Base-by-base conservation (phyloP, 169 alveolate genomes). In the Cryptosporidium baileyi region DNA sequence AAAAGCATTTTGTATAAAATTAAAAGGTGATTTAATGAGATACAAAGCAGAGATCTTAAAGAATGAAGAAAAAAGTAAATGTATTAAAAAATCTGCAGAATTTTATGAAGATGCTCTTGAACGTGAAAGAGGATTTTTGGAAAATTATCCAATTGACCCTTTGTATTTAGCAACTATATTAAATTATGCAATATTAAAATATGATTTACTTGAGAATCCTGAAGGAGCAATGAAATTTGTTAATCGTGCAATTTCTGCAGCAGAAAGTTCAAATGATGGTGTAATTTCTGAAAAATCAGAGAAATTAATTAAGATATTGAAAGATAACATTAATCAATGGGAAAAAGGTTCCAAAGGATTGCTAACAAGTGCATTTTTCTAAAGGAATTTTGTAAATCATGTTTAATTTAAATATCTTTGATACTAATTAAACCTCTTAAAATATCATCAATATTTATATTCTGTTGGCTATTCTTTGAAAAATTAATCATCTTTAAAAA, bases 21-120 rank as follows among this genome's bases (percentile, higher is more conserved):
- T 74, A 1, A 74, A 74, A n/a, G 85, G 85, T 13, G 85, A 74
- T 26, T n/a, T 74, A 22, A 74, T 74, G 85, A 52, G 85, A 13
- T 74, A 74, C 15, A 51, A 60, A 54, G 85, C 85, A 11, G 85
- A 74, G 24, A 74, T 74, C 22, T 54, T 57, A 17, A 57, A 34
- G 11, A 67, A 41, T 24, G 67, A 57, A 17, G 74, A 74, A 19
- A 74, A 41, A 47, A 54, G 26, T 3, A 30, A 51, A 26, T 38
- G 67, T 22, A 74, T 74, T 0, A 74, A 34, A 54, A 32, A 51
- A 32, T 60, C 85, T 1, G 67, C 54, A 28, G 85, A 51, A 24
- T 41, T 74, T 7, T 74, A 74, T 41, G 85, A 74, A 34, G 85
- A 74, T 15, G 65, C 85, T 1, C 45, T 74, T 3, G 57, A 74